These are phyloP conservation scores for Malus orientalis DNA, from an alignment of 306 rosid genomes.

Conservation along the genomic window DNA sequence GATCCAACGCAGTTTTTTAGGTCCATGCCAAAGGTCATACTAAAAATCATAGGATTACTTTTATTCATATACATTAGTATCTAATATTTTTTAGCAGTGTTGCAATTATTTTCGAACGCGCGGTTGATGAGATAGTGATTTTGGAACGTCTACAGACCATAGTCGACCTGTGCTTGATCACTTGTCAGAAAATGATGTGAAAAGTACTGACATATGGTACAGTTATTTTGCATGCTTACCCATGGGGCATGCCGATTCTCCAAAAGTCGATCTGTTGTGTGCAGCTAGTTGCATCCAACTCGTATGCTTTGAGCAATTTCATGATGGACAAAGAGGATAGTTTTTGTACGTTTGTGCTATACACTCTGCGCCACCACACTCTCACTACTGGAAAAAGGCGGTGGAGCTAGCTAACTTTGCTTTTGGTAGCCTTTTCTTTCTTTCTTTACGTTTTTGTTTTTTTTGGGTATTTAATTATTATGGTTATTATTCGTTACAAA, in stretches of 20 bases:
- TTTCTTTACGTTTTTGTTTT: neutral
- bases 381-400: conserved; percentile 3
- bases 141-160: neutral
- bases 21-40: too few species aligned
- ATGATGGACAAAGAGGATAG: neutral
- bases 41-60: too few species aligned
- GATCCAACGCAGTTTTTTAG: too few species aligned
- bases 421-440: conserved; percentile 8
- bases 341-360: neutral
- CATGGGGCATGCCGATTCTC: neutral
- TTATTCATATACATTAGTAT: neutral
- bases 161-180: neutral
- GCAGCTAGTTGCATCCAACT: conserved; percentile 7
- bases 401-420: neutral
- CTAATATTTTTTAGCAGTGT: neutral
- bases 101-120: neutral
- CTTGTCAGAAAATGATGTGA: neutral
- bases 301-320: neutral
- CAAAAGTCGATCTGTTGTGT: neutral
- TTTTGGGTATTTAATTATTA: conserved; percentile 19
- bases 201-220: neutral
- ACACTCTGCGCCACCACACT: neutral
- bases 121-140: neutral
- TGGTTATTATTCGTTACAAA: conserved; percentile 12
- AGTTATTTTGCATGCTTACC: neutral